Base-by-base conservation (phyloP, 257 asterid species). In the Fraxinus americana region DNA sequence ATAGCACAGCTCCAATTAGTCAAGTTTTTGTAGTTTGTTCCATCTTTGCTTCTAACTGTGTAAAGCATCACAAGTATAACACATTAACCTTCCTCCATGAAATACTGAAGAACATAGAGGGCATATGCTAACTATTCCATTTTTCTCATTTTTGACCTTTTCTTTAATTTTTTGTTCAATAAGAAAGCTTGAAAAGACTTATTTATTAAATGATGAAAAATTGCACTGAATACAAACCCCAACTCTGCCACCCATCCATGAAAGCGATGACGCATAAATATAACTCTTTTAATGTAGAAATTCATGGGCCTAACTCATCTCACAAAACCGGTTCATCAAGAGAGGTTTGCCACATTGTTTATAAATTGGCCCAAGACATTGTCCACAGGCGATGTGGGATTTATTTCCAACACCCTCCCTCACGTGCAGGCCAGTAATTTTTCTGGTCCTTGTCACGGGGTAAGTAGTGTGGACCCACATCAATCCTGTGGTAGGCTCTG, bases 1-100 rank as follows among this genome's bases (percentile, higher is more conserved):
- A 94, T 78, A 63, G 98, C 96, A 85, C 97, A 94, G 88, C 97
- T 94, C 97, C 97, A 94, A 83, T 92, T 92, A 19, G 86, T 91
- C 76, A 92, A 86, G 90, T 92, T 87, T 76, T 88, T 90, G 85
- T 87, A 92, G 78, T 78, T 88, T 34, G 86, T 82, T 43, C 59
- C 85, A 69, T 81, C 92, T 86, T 87, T 88, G 89, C 86, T 85
- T 80, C 91, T 95, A 86, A 87, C 97, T 93, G 74, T 79, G 79
- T 70, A 80, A 72, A 82, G 81, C 71, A 83, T 65, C 66, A 29
- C 36, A 63, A 52, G 82, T 69, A 85, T 34, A 81, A 72, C n/a
- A 71, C 52, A 35, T 70, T 12, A 29, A 54, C 25, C 50, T 66
- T 71, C 11, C 69, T 70, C 72, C 63, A 63, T 36, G 36, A 75